Conservation (phyloP, 768 basidiomycete genomes). For the Termitomyces eurrhizus region DNA sequence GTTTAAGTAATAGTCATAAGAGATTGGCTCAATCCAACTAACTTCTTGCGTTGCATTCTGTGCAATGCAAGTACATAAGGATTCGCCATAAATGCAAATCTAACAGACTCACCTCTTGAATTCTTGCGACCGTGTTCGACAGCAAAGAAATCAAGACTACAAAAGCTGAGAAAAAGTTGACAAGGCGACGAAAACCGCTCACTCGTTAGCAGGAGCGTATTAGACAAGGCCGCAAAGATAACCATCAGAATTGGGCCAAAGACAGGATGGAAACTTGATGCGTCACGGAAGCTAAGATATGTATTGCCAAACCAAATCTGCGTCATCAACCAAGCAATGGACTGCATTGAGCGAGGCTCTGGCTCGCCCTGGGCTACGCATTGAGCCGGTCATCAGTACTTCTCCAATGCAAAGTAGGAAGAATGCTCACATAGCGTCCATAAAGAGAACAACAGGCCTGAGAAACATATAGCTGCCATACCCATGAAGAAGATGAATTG, state of each 20-base stretch:
- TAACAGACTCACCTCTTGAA: slow-evolving; percentile 50
- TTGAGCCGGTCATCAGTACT: neutral
- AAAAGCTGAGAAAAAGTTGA: too few relatives aligned
- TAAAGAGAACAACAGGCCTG: slow-evolving; percentile 58
- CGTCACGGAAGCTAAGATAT: slow-evolving; percentile 54
- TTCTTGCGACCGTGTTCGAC: slow-evolving; percentile 84
- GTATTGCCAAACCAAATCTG: slow-evolving; percentile 87
- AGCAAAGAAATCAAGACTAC: slow-evolving; percentile 36
- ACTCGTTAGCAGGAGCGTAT: slow-evolving; percentile 81
- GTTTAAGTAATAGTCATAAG: slow-evolving; percentile 32
- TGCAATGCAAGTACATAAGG: neutral
- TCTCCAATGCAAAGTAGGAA: neutral
- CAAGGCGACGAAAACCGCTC: slow-evolving; percentile 21
- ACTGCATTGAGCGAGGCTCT: slow-evolving; percentile 32
- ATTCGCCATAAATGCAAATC: neutral
- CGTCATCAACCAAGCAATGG: slow-evolving; percentile 80
- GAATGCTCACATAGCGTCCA: slow-evolving; percentile 38
- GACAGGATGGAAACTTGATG: slow-evolving; percentile 59
- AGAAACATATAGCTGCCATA: slow-evolving; percentile 77
- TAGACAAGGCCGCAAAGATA: slow-evolving; percentile 71
- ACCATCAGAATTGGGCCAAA: slow-evolving; percentile 82
- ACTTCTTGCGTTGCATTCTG: slow-evolving; percentile 50
- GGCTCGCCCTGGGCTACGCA: slow-evolving; percentile 23
- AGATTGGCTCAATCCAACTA: slow-evolving; percentile 1
- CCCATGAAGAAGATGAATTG: slow-evolving; percentile 79